Evolutionary conservation across 2,329 filamentous ascomycete genomes (phyloP).

Genomic region (Calonectria pauciramosa): DNA sequence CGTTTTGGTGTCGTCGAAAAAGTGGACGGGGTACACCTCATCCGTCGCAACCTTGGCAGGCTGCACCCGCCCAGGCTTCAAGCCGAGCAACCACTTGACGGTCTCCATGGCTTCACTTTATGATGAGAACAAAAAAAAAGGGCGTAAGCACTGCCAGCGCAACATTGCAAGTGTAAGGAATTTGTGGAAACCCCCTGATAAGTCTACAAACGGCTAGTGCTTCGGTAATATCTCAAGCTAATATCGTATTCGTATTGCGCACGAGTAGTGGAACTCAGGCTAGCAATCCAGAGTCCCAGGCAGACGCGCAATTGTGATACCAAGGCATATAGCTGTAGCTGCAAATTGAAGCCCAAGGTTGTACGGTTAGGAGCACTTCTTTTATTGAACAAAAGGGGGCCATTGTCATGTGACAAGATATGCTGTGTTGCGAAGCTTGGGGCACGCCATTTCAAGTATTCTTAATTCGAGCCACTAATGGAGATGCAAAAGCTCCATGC

Average conservation of each 20-base stretch:
- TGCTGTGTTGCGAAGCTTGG: too few species aligned
- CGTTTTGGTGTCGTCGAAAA: conserved; percentile 47
- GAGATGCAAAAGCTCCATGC: too few species aligned
- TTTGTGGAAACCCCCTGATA: neutral
- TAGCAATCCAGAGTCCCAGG: neutral
- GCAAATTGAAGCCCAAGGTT: neutral
- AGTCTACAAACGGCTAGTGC: neutral
- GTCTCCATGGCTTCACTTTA: neutral
- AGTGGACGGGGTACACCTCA: conserved; percentile 49
- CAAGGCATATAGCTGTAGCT: neutral
- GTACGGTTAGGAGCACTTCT: neutral
- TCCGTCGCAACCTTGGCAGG: conserved; percentile 24
- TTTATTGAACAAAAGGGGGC: too few species aligned
- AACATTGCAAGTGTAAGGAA: neutral
- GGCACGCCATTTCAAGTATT: too few species aligned
- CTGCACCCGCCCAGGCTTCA: conserved; percentile 1
- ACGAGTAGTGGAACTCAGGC: neutral
- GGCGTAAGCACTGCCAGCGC: neutral
- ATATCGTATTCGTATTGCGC: neutral
- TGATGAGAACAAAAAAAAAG: neutral
- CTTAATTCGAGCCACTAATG: too few species aligned
- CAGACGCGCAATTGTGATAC: neutral
- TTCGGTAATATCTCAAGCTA: neutral
- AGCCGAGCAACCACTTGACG: neutral
- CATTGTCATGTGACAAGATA: too few species aligned